These are phyloP conservation scores for Claviceps maximensis DNA, from an alignment of 2,329 filamentous ascomycete genomes.

Conservation along the genomic window DNA sequence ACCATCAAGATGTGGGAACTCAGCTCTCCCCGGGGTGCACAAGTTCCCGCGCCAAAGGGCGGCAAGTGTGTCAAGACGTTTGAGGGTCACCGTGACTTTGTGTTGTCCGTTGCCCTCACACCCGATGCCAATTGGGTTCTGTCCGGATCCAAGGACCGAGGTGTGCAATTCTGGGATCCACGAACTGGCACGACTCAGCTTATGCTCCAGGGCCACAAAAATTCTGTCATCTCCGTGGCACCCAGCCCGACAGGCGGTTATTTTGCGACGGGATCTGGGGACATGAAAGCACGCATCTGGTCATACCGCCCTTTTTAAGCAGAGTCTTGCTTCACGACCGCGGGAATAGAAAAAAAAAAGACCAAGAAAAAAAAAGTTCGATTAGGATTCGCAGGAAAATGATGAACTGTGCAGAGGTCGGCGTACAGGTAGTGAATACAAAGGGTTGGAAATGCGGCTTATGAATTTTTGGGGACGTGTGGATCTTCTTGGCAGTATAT, in stretches of 20 bases:
- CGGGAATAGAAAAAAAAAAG: neutral
- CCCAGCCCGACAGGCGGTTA: conserved; percentile 77
- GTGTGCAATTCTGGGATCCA: conserved; percentile 98
- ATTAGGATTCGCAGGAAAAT: neutral
- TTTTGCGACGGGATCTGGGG: conserved; percentile 93
- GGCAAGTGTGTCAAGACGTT: conserved; percentile 95
- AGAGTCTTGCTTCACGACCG: neutral
- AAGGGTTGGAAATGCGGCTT: conserved; percentile 14
- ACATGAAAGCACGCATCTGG: conserved; percentile 98
- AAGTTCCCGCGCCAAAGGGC: conserved; percentile 58
- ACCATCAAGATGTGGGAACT: conserved; percentile 99
- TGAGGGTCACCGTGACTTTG: conserved; percentile 95
- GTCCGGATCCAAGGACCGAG: conserved; percentile 91
- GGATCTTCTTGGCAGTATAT: conserved; percentile 1
- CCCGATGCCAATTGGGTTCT: conserved; percentile 93
- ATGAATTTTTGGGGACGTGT: conserved; percentile 11
- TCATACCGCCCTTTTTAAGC: conserved; percentile 50
- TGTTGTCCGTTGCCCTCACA: conserved; percentile 87
- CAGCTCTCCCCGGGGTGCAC: conserved; percentile 53
- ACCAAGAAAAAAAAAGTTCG: neutral
- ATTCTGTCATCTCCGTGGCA: conserved; percentile 94
- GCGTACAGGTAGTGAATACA: conserved; percentile 16
- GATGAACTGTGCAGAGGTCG: conserved; percentile 4
- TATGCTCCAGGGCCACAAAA: conserved; percentile 98
- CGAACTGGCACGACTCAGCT: conserved; percentile 86